Percentiles rank a stretch among this genome's conserved stretches.
Evolutionary conservation across 2,329 filamentous ascomycete genomes (phyloP).

Genomic region (Shiraia sp.): DNA sequence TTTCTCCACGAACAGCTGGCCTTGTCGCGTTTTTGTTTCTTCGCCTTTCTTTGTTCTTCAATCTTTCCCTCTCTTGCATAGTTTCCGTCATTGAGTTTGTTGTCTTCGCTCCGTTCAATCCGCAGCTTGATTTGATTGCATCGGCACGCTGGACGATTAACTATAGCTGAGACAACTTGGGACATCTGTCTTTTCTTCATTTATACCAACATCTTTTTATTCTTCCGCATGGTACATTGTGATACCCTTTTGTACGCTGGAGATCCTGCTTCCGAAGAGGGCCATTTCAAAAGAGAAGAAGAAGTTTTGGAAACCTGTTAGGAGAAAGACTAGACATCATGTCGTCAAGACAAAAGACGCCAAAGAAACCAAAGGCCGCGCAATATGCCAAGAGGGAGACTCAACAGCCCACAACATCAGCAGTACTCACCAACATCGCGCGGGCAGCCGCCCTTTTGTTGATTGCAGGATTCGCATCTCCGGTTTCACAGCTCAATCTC

Average conservation of each 20-base stretch:
- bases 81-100: slow-evolving; percentile 2
- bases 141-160: slow-evolving; percentile 16
- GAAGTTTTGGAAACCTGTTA: no score
- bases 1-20: slow-evolving; percentile 36
- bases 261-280: no score
- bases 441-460: slow-evolving; percentile 51
- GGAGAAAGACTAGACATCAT: slow-evolving; percentile 22
- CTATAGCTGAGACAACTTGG: slow-evolving; percentile 10
- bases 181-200: slow-evolving; percentile 6
- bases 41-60: slow-evolving; percentile 8
- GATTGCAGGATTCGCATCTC: slow-evolving; percentile 67
- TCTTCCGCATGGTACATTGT: background rate
- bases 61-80: slow-evolving; percentile 7
- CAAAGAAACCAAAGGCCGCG: slow-evolving; percentile 39
- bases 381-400: slow-evolving; percentile 29
- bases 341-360: slow-evolving; percentile 40
- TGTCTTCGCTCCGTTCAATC: slow-evolving; percentile 10
- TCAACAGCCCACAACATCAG: slow-evolving; percentile 24
- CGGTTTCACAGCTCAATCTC: slow-evolving; percentile 74
- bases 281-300: background rate
- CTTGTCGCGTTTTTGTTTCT: slow-evolving; percentile 21
- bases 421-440: slow-evolving; percentile 35
- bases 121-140: slow-evolving; percentile 23
- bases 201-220: background rate
- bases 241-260: background rate